These are phyloP conservation scores for Metschnikowia lachancei DNA, from an alignment of 805 yeast species.

Conservation along the genomic window DNA sequence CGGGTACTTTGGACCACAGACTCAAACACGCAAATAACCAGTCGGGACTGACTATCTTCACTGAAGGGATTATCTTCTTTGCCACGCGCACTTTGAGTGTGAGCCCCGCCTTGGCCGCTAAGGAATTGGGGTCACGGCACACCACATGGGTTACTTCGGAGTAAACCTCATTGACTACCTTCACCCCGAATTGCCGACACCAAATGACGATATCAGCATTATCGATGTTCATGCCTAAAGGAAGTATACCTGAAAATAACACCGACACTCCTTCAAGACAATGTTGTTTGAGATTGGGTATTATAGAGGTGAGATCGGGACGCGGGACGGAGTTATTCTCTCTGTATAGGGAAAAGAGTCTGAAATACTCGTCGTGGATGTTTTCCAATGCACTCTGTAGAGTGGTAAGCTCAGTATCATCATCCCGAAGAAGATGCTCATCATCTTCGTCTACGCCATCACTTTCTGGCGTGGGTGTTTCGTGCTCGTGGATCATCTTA, in stretches of 20 bases:
- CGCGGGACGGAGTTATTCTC: conserved; percentile 17
- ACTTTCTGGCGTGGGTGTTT: conserved; percentile 24
- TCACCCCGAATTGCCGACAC: conserved; percentile 91
- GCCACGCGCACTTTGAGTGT: conserved; percentile 87
- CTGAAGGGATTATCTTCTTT: conserved; percentile 53
- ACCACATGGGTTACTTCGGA: conserved; percentile 82
- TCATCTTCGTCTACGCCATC: conserved; percentile 32
- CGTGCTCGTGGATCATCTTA: conserved; percentile 38
- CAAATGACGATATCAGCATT: conserved; percentile 86
- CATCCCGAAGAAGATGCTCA: conserved; percentile 65
- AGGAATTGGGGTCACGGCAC: conserved; percentile 56
- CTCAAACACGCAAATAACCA: conserved; percentile 90
- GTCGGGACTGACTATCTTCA: conserved; percentile 82
- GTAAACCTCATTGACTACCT: conserved; percentile 66
- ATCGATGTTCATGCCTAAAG: conserved; percentile 70
- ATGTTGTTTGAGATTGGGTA: conserved; percentile 68
- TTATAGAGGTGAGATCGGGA: conserved; percentile 67
- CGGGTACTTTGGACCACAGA: conserved; percentile 70
- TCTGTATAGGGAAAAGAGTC: conserved; percentile 7
- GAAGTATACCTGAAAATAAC: conserved; percentile 85
- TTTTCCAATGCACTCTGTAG: conserved; percentile 59
- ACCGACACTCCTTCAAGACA: conserved; percentile 70
- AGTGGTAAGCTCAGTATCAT: conserved; percentile 70
- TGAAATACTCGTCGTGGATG: conserved; percentile 68
- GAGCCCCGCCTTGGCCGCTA: conserved; percentile 30